Percentiles rank a stretch among this genome's conserved stretches.
Conservation (phyloP, 208 protist species). For the Giardia duodenalis region DNA sequence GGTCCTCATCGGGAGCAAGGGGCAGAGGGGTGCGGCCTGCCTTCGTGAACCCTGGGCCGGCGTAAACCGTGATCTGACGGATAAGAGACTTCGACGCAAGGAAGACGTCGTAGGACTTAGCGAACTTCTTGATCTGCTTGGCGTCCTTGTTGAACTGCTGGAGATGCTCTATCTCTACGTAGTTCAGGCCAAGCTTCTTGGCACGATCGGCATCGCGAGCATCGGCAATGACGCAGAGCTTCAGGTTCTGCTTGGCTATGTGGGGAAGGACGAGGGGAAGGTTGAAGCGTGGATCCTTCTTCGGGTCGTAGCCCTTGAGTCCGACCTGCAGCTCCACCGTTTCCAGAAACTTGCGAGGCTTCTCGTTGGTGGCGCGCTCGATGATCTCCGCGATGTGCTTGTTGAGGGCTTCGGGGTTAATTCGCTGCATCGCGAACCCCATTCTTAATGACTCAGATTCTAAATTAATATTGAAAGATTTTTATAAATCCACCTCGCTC, state of each 20-base stretch:
- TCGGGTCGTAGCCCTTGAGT: slow-evolving; percentile 95
- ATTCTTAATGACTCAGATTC: too few relatives aligned
- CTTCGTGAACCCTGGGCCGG: slow-evolving; percentile 94
- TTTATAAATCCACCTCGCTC: too few relatives aligned
- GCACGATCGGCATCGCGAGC: slow-evolving; percentile 76
- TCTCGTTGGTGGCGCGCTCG: slow-evolving; percentile 34
- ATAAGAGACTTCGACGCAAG: slow-evolving; percentile 82
- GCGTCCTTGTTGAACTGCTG: slow-evolving; percentile 99
- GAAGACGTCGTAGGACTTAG: slow-evolving; percentile 86
- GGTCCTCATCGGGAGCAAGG: slow-evolving; percentile 67
- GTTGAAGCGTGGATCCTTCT: slow-evolving; percentile 97
- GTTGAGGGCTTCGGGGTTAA: background rate
- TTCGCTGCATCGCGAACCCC: background rate
- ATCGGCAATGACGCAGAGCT: slow-evolving; percentile 86
- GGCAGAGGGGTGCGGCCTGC: slow-evolving; percentile 93
- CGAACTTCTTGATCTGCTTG: slow-evolving; percentile 94
- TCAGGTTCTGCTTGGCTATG: slow-evolving; percentile 66
- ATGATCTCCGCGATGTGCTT: background rate
- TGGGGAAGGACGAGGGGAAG: slow-evolving; percentile 77
- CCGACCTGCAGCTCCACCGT: slow-evolving; percentile 94
- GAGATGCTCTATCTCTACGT: slow-evolving; percentile 81
- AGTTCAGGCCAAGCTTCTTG: slow-evolving; percentile 63
- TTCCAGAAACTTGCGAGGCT: slow-evolving; percentile 79
- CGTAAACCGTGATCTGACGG: slow-evolving; percentile 75
- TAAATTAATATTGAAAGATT: too few relatives aligned